Evolutionary conservation across 768 basidiomycete species (phyloP), one percentile per base, ranked within the genome.

Genomic region (Tulasnella sp.): DNA sequence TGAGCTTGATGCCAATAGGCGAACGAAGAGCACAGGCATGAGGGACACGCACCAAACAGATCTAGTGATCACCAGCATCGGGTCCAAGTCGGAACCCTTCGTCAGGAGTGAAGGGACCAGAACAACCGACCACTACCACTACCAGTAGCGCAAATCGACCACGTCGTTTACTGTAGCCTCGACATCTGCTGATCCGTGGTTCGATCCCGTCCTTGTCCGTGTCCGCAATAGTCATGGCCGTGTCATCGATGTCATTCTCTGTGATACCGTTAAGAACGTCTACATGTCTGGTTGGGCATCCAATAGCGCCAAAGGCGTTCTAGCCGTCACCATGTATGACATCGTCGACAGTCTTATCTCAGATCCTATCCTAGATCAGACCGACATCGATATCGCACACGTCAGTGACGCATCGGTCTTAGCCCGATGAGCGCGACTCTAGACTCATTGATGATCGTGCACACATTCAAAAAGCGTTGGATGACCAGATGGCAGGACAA

Each of bases 241-340:
- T 11, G 72, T 88, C 8, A 66, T 80, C 26, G 61, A 43, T 56
- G 59, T 45, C 1, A 56, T 69, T n/a, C 64, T 84, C 38, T 21
- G 21, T 49, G 56, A 48, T 19, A 32, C 76, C 5, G 67, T 71
- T 3, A 76, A 75, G 38, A 81, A 80, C 60, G 75, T 94, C n/a
- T 99, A 96, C 68, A 86, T 89, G 1, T 85, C 88, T 1, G 95
- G 95, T 9, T 99, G 96, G 96, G 85, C 90, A 1, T 85, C 90
- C 1, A 83, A 80, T 2, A 94, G 95, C 34, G 93, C 96, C 0
- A 84, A 81, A 54, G 94, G 94, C 10, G 93, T 98, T 11, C 76
- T 98, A 47, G 93, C 91, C 1, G 77, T 84, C 2, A 96, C 96
- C 32, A 92, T 99, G 92, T 82, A 90, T 71, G 80, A 78, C 2